phyloP scores from a whole-genome alignment of 306 rosid genomes.

The Rosa multiflora region DNA sequence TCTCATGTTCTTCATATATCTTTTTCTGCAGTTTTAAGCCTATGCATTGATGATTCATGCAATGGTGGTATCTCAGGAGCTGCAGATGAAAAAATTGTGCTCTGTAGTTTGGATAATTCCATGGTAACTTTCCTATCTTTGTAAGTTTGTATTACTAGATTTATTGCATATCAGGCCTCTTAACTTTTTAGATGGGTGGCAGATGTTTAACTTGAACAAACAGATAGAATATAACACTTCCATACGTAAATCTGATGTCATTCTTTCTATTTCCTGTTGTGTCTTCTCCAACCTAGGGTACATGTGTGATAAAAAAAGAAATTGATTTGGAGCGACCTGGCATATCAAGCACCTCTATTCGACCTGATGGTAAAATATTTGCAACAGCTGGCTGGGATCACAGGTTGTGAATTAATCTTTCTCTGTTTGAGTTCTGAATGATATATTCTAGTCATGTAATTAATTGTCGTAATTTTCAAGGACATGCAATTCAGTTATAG shows the following conservation, averaged over 20 bases:
- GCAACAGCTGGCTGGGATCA: slow-evolving; percentile 99
- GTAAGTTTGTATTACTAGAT: not conserved
- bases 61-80: slow-evolving; percentile 92
- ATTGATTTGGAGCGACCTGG: slow-evolving; percentile 85
- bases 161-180: not conserved
- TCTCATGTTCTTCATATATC: slow-evolving; percentile 15
- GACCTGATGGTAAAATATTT: slow-evolving; percentile 72
- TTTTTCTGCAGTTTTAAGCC: slow-evolving; percentile 66
- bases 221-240: not conserved
- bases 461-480: not conserved
- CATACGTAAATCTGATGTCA: not conserved
- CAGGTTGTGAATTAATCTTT: slow-evolving; percentile 53
- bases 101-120: slow-evolving; percentile 78
- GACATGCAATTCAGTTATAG: not conserved
- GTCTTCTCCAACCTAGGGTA: slow-evolving; percentile 41
- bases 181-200: not conserved
- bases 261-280: not conserved
- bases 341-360: slow-evolving; percentile 73
- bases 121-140: slow-evolving; percentile 46
- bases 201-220: not conserved
- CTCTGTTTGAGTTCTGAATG: not conserved
- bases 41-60: slow-evolving; percentile 66
- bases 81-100: slow-evolving; percentile 79
- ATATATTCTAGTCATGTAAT: not conserved
- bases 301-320: slow-evolving; percentile 69